These are phyloP conservation scores for Phlyctochytrium arcticum DNA, from an alignment of 192 early-diverging fungal species.

Conservation along the genomic window DNA sequence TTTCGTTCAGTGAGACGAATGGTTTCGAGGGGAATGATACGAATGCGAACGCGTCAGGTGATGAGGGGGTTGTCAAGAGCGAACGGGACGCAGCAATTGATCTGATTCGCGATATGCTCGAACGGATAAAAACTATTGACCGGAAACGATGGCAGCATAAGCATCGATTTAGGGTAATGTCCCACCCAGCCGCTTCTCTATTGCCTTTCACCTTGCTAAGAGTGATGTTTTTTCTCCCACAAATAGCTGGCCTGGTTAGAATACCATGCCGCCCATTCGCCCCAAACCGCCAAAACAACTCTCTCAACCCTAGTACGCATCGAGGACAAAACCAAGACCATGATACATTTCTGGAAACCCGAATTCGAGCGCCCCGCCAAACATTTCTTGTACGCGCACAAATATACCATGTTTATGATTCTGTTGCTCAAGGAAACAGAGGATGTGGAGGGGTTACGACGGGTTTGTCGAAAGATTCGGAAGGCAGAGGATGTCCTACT, in stretches of 20 bases:
- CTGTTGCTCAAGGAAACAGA: conserved; percentile 50
- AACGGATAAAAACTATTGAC: conserved; percentile 53
- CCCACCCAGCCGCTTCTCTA: neutral
- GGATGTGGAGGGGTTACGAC: conserved; percentile 55
- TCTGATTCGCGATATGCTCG: conserved; percentile 39
- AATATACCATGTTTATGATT: conserved; percentile 64
- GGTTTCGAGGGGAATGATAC: too few species aligned
- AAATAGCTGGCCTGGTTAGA: conserved; percentile 60
- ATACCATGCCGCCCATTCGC: conserved; percentile 52
- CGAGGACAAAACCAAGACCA: conserved; percentile 41
- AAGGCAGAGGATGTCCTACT: conserved; percentile 49
- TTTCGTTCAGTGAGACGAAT: too few species aligned
- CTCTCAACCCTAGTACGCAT: conserved; percentile 59
- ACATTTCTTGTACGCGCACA: conserved; percentile 68
- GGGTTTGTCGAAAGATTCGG: conserved; percentile 51
- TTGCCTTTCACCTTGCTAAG: neutral
- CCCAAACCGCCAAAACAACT: conserved; percentile 54
- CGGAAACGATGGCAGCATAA: conserved; percentile 71
- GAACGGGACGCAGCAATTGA: conserved; percentile 32
- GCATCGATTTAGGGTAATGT: conserved; percentile 59
- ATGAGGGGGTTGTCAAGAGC: too few species aligned
- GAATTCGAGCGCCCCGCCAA: conserved; percentile 75
- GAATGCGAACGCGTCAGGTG: too few species aligned
- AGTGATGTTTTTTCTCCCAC: neutral
- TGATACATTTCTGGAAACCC: conserved; percentile 72